Evolutionary conservation across 1,284 basidiomycete species (phyloP), one percentile per base, ranked within the genome.

Genomic region (Cryptococcus amylolentus): DNA sequence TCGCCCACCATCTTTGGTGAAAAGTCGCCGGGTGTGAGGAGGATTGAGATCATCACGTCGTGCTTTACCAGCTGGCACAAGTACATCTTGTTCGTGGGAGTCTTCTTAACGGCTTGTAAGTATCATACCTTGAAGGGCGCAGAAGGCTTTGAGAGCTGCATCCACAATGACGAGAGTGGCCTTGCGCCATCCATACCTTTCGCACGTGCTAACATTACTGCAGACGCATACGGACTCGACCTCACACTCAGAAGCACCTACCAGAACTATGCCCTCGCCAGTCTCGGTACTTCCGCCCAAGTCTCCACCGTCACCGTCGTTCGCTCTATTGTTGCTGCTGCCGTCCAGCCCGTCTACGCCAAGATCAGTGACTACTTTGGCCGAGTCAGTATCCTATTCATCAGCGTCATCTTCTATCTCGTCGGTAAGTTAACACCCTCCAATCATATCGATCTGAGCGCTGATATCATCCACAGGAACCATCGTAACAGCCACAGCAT

Each of bases 291-390:
- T 1, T 67, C 65, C 13, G 63, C 69, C 0, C 63, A 69, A 40
- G 70, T 71, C 49, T 69, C 70, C 20, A 77, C 75, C 10, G 66
- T 77, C 54, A 71, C 67, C 20, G 71, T 76, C 27, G 63, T 77
- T 31, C 63, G 72, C 20, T 64, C 65, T 6, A 65, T 71, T 46
- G 65, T 71, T 38, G 70, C 69, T 14, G 71, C 70, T 39, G 66
- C 67, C 5, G 65, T 50, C 47, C 71, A 77, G 63, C 74, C 74
- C 3, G 63, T 62, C 1, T 69, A 64, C 42, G 73, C 72, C 38
- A 74, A 73, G 55, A 61, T 77, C 37, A 66, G 65, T 7, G 71
- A 79, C 62, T 66, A 74, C 50, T 79, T 79, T 54, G 79, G 79
- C 3, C 75, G 79, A 18, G 52, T 73, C 14, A 69, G 70, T 42